Base-by-base conservation (phyloP, 805 yeast species). In the Tetrapisispora fleetii region DNA sequence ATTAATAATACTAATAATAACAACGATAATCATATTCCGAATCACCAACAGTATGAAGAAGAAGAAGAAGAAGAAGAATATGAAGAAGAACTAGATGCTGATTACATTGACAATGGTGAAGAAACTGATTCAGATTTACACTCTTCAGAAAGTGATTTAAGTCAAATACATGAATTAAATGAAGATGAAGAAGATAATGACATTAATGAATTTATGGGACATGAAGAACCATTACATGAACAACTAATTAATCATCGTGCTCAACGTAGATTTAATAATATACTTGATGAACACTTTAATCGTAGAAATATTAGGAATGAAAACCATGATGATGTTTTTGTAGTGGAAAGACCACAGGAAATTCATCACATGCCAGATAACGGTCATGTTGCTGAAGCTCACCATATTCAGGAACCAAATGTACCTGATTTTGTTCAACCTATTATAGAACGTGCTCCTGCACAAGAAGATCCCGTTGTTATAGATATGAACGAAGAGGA, bases 41-140 rank as follows among this genome's bases (percentile, higher is more conserved):
- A 32, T n/a, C 48, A 46, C 38, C 56, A 59, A 52, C 51, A 52
- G 3, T 54, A 50, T 2, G 52, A 50, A 18, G 50, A 52, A 22
- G 55, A 52, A 19, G 37, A 51, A 11, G 40, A 55, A 18, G 51
- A 49, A 37, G 60, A 57, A 19, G 64, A 56, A 3, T 62, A 61
- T 28, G 65, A 57, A 8, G 59, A 51, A 4, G 59, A 58, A 6
- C 32, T 35, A 10, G 45, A 65, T 45, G 64, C 64, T 8, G 65
- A 65, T 51, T 58, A 44, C 44, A 45, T 45, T 16, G 50, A 50
- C 19, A 32, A 48, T 17, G 55, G 48, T 4, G 45, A 60, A 19
- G 54, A 51, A 18, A n/a, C 21, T n/a, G 22, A 43, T 35, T 24
- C 19, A n/a, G 28, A 18, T 27, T n/a, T 16, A 8, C 38, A 19